phyloP scores from a whole-genome alignment of 2,329 filamentous ascomycete species.

The Colletotrichum karsti region DNA sequence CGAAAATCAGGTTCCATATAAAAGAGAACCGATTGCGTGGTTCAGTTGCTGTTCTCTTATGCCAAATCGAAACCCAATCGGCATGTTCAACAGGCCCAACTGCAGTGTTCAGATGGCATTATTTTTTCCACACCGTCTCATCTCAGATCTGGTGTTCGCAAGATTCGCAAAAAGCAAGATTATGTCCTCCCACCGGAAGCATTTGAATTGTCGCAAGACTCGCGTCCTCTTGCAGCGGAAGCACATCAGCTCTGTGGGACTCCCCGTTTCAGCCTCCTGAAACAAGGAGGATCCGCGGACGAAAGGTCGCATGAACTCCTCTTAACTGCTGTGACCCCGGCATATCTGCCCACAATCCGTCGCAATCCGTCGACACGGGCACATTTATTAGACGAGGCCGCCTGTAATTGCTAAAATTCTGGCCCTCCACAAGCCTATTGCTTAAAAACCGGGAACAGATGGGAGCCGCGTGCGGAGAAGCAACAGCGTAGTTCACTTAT shows the following conservation, averaged over 20 bases:
- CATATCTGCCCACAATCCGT: neutral
- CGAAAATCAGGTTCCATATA: neutral
- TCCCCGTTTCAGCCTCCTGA: conserved; percentile 26
- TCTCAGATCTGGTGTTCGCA: neutral
- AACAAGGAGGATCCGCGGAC: conserved; percentile 18
- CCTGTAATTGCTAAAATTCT: neutral
- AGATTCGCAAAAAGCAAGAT: neutral
- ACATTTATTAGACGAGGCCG: neutral
- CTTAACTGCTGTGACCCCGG: neutral
- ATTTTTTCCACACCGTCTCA: neutral
- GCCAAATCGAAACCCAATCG: too few relatives aligned
- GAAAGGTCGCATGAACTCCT: conserved; percentile 3
- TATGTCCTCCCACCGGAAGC: neutral
- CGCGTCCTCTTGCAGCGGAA: conserved; percentile 5
- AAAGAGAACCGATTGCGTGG: neutral
- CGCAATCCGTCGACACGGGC: neutral
- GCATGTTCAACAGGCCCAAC: too few relatives aligned
- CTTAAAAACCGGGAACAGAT: too few relatives aligned
- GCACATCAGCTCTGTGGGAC: neutral
- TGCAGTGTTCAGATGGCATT: too few relatives aligned
- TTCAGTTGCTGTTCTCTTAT: too few relatives aligned
- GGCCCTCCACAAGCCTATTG: too few relatives aligned
- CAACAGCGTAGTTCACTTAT: neutral
- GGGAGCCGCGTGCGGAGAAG: too few relatives aligned
- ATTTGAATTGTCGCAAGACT: neutral